Evolutionary conservation across 2,329 filamentous ascomycete genomes (phyloP).

Genomic region (Phoma sp.): DNA sequence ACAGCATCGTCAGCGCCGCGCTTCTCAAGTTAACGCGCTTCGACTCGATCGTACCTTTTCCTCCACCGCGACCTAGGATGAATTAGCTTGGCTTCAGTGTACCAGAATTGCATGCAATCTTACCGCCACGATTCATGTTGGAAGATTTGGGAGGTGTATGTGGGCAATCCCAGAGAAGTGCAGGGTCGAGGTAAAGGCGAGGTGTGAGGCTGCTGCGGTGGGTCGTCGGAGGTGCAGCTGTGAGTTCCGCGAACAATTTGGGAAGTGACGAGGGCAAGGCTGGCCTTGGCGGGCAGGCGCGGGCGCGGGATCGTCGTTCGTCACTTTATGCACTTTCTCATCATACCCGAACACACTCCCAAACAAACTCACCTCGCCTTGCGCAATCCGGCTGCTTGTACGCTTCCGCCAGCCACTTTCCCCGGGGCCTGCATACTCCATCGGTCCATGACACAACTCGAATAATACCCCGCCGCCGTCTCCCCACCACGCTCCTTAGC

Average conservation of each 20-base stretch:
- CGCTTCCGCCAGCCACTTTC: conserved; percentile 6
- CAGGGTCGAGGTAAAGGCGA: not conserved
- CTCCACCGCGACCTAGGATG: conserved; percentile 61
- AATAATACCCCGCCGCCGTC: conserved; percentile 35
- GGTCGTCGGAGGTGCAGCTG: conserved; percentile 27
- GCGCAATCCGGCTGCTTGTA: conserved; percentile 7
- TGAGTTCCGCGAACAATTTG: conserved; percentile 35
- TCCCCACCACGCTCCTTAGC: conserved; percentile 24
- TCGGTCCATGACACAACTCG: conserved; percentile 35
- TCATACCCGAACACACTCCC: conserved; percentile 21
- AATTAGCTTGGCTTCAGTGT: conserved; percentile 28
- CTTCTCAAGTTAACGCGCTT: conserved; percentile 10
- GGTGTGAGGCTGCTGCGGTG: conserved; percentile 13
- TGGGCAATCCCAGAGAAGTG: conserved; percentile 3
- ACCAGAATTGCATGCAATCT: not conserved
- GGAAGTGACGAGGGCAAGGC: conserved; percentile 28
- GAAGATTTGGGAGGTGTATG: not conserved
- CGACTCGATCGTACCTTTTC: conserved; percentile 43
- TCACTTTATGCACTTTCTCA: conserved; percentile 38
- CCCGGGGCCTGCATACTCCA: not conserved
- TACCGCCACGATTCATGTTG: conserved; percentile 14
- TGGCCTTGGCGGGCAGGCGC: conserved; percentile 32
- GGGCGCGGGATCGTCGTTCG: conserved; percentile 24
- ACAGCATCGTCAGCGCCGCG: conserved; percentile 1
- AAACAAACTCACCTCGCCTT: conserved; percentile 12